Conservation (phyloP, 208 protist genomes). For the Porcisia hertigi region DNA sequence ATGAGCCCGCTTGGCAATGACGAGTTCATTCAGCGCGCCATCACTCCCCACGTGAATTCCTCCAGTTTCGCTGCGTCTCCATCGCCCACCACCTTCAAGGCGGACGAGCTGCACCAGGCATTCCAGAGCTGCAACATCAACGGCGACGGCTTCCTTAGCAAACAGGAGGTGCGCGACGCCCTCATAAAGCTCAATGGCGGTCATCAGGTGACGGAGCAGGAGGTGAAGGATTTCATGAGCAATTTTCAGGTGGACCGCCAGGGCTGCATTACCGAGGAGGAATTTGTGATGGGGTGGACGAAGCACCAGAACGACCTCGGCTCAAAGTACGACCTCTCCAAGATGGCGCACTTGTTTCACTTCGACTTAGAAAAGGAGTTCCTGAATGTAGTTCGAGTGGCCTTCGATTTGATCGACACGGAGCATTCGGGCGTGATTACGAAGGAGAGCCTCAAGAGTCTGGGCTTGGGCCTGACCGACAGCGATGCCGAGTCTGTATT, state of each 20-base stretch:
- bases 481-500: slow-evolving; percentile 72
- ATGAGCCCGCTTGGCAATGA: slow-evolving; percentile 34
- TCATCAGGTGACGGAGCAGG: slow-evolving; percentile 55
- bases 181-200: slow-evolving; percentile 88
- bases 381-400: slow-evolving; percentile 64
- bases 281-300: slow-evolving; percentile 85
- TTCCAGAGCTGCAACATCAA: slow-evolving; percentile 82
- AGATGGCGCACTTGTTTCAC: slow-evolving; percentile 84
- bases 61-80: slow-evolving; percentile 22
- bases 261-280: slow-evolving; percentile 84
- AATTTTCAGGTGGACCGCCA: slow-evolving; percentile 78
- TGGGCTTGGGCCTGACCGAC: slow-evolving; percentile 66
- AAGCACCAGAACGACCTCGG: slow-evolving; percentile 76
- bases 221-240: slow-evolving; percentile 79
- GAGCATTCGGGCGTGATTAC: slow-evolving; percentile 83
- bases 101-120: slow-evolving; percentile 66
- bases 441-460: slow-evolving; percentile 64
- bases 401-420: slow-evolving; percentile 84
- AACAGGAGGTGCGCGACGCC: slow-evolving; percentile 83
- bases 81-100: slow-evolving; percentile 42
- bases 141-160: slow-evolving; percentile 76
- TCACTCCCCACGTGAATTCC: slow-evolving; percentile 45
- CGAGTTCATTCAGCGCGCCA: slow-evolving; percentile 69
- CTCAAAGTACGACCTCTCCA: slow-evolving; percentile 77
- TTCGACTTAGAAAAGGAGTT: slow-evolving; percentile 87